A percentile compares a stretch with the other conserved stretches of the same genome.
These are phyloP conservation scores for Trichoderma semiorbis DNA, from an alignment of 2,329 filamentous ascomycete species.

Conservation along the genomic window DNA sequence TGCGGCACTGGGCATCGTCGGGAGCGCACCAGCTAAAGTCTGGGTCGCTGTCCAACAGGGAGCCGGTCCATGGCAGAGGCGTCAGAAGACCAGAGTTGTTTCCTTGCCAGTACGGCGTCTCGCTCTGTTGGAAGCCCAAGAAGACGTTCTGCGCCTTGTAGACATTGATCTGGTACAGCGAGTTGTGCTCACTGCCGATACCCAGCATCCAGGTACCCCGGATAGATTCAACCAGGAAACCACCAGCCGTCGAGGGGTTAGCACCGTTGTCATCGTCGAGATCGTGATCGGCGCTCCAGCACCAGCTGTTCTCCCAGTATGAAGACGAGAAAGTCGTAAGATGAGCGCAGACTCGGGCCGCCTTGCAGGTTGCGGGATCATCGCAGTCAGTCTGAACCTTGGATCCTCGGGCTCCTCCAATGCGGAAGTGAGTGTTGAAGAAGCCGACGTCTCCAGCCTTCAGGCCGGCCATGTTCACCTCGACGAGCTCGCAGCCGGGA, in stretches of 20 bases:
- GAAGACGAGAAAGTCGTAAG: constrained; percentile 42
- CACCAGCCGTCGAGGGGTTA: constrained; percentile 45
- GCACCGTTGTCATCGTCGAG: constrained; percentile 43
- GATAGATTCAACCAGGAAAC: constrained; percentile 42
- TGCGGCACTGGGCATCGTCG: constrained; percentile 25
- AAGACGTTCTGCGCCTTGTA: constrained; percentile 43
- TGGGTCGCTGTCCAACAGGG: constrained; percentile 24
- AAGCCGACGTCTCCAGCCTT: constrained; percentile 46
- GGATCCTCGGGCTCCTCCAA: constrained; percentile 43
- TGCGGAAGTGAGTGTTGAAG: constrained; percentile 41
- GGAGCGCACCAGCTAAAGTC: constrained; percentile 27
- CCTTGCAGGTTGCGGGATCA: constrained; percentile 39
- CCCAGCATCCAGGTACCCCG: constrained; percentile 50
- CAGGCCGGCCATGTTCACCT: constrained; percentile 46
- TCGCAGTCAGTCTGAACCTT: constrained; percentile 37
- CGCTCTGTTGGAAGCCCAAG: constrained; percentile 43
- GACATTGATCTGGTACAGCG: constrained; percentile 52
- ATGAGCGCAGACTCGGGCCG: constrained; percentile 46
- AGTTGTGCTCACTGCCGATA: constrained; percentile 48
- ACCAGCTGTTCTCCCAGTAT: constrained; percentile 54
- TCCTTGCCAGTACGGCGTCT: constrained; percentile 43
- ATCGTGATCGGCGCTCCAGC: constrained; percentile 46
- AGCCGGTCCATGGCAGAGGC: constrained; percentile 37
- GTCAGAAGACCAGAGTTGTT: constrained; percentile 31
- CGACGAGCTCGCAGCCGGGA: constrained; percentile 35